Conservation (phyloP, 2,329 filamentous ascomycete species). For the Rugonectria rugulosa region DNA sequence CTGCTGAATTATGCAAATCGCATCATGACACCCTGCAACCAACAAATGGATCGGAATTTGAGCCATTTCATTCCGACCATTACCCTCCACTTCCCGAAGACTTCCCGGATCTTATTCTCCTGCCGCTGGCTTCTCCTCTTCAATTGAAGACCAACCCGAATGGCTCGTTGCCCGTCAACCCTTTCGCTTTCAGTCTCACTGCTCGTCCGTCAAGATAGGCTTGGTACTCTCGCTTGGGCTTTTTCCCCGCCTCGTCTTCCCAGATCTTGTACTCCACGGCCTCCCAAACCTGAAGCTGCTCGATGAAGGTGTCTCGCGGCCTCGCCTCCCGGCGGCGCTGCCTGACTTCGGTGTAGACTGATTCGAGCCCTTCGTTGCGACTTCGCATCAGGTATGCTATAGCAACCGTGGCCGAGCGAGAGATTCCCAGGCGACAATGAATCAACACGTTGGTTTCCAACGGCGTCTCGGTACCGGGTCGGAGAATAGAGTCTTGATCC, state of each 20-base stretch:
- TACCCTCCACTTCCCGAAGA: slow-evolving; percentile 10
- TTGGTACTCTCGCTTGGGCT: slow-evolving; percentile 39
- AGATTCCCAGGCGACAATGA: slow-evolving; percentile 45
- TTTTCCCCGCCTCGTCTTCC: slow-evolving; percentile 34
- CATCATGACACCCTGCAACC: not conserved
- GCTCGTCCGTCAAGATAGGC: slow-evolving; percentile 30
- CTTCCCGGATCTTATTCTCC: slow-evolving; percentile 1
- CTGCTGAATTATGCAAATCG: slow-evolving; percentile 8
- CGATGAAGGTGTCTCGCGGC: slow-evolving; percentile 41
- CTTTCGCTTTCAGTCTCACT: slow-evolving; percentile 28
- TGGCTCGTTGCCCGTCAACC: slow-evolving; percentile 31
- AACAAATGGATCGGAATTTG: slow-evolving; percentile 18
- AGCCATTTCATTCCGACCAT: slow-evolving; percentile 14
- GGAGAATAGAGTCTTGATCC: not conserved
- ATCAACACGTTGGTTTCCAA: slow-evolving; percentile 37
- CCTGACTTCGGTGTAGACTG: slow-evolving; percentile 30
- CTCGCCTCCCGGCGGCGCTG: slow-evolving; percentile 34
- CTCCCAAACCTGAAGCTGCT: slow-evolving; percentile 44
- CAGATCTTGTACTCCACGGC: slow-evolving; percentile 40
- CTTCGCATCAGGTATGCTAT: slow-evolving; percentile 45
- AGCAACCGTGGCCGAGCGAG: slow-evolving; percentile 41
- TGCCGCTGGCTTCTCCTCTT: not conserved
- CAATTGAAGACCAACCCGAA: slow-evolving; percentile 23
- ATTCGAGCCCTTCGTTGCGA: slow-evolving; percentile 22
- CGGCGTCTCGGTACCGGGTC: not conserved